These are phyloP conservation scores for Poa annua DNA, from an alignment of 176 grass and related monocot species.

Conservation along the genomic window DNA sequence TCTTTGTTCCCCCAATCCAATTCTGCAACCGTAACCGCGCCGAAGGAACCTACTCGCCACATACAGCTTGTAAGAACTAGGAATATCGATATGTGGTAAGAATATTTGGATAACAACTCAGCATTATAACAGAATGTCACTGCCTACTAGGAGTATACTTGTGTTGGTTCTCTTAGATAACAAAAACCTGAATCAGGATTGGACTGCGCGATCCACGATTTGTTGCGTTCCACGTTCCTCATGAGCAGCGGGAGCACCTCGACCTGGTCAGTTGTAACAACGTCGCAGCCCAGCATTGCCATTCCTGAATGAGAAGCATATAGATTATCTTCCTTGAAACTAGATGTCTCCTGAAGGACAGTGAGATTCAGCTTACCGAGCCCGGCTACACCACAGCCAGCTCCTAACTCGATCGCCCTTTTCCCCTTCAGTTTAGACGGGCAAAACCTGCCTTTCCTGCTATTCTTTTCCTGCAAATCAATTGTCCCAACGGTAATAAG, in stretches of 20 bases:
- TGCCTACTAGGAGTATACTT: background rate
- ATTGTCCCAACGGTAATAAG: background rate
- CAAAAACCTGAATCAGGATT: conserved; percentile 76
- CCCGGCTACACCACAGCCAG: conserved; percentile 93
- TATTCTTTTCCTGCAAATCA: conserved; percentile 79
- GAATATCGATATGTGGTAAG: background rate
- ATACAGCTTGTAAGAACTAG: conserved; percentile 12
- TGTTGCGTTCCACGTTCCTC: conserved; percentile 91
- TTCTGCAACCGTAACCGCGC: conserved; percentile 72
- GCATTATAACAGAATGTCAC: background rate
- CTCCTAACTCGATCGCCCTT: conserved; percentile 83
- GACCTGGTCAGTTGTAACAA: conserved; percentile 79
- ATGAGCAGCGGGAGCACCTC: conserved; percentile 89
- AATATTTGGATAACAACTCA: background rate
- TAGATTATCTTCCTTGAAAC: background rate
- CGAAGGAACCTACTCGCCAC: conserved; percentile 59
- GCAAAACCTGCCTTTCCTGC: conserved; percentile 89
- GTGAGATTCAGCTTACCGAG: conserved; percentile 52
- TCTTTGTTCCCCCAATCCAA: conserved; percentile 90
- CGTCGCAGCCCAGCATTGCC: conserved; percentile 82
- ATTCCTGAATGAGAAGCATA: conserved; percentile 66
- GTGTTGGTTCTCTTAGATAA: background rate
- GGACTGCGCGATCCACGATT: conserved; percentile 72
- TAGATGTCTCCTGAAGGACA: background rate
- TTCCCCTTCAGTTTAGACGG: conserved; percentile 88